Evolutionary conservation across 306 rosid species (phyloP).

Genomic region (Pterocarpus santalinus): DNA sequence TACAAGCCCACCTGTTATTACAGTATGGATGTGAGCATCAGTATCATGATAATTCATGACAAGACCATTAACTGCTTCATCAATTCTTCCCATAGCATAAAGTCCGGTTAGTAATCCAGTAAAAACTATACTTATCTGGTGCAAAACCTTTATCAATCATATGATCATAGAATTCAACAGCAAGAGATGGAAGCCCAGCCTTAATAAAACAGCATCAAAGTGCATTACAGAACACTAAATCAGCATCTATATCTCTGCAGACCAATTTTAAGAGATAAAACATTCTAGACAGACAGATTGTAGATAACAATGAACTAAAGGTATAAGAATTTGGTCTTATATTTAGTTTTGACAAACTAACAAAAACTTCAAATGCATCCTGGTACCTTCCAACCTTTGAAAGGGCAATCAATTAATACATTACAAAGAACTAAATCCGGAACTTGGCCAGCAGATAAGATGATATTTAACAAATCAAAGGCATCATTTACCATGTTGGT

Average conservation of each 20-base stretch:
- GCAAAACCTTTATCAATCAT: constrained; percentile 62
- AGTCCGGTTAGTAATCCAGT: constrained; percentile 66
- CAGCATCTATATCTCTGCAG: constrained; percentile 52
- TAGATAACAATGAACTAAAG: constrained; percentile 49
- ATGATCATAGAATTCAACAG: constrained; percentile 53
- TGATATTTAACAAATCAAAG: constrained; percentile 47
- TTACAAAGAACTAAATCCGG: constrained; percentile 66
- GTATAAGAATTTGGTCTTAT: constrained; percentile 61
- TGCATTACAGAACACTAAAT: constrained; percentile 67
- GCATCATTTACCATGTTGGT: constrained; percentile 58
- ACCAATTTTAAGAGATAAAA: constrained; percentile 52
- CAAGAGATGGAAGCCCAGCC: constrained; percentile 56
- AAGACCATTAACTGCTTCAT: constrained; percentile 63
- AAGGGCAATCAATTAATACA: constrained; percentile 67
- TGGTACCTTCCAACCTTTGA: constrained; percentile 60
- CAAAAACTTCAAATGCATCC: constrained; percentile 60
- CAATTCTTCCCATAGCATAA: constrained; percentile 60
- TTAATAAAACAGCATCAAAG: constrained; percentile 59
- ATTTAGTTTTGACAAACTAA: constrained; percentile 41
- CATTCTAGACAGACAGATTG: constrained; percentile 52
- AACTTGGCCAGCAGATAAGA: constrained; percentile 52
- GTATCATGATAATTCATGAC: constrained; percentile 41
- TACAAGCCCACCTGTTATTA: constrained; percentile 57
- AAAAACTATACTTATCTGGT: constrained; percentile 70
- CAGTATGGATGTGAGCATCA: constrained; percentile 73